Conservation (phyloP, 768 basidiomycete species). For the Termitomyces sp. region DNA sequence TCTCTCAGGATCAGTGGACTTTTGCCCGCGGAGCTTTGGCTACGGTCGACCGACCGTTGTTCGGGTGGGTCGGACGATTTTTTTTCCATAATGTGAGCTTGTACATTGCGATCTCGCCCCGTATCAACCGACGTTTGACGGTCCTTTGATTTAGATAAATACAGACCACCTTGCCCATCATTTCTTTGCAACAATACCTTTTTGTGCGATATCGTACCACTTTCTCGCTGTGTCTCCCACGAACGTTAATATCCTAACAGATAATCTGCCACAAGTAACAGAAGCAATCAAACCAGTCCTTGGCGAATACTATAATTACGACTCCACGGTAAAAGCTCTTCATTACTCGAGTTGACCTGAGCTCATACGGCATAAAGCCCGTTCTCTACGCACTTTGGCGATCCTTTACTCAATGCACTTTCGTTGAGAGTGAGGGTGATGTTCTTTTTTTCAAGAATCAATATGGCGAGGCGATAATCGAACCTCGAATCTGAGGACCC, state of each 20-base stretch:
- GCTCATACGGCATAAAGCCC: conserved; percentile 20
- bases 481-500: conserved; percentile 8
- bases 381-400: conserved; percentile 49
- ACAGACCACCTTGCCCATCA: conserved; percentile 57
- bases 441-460: conserved; percentile 55
- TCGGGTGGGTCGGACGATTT: conserved; percentile 56
- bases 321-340: conserved; percentile 43
- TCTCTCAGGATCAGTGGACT: conserved; percentile 47
- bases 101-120: not conserved
- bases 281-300: conserved; percentile 45
- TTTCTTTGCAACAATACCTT: conserved; percentile 55
- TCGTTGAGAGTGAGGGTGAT: conserved; percentile 53
- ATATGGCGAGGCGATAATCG: conserved; percentile 35
- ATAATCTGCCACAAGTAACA: conserved; percentile 47
- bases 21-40: conserved; percentile 57
- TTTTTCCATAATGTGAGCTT: conserved; percentile 50
- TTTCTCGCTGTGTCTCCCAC: not conserved
- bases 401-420: conserved; percentile 56
- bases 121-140: not conserved
- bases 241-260: conserved; percentile 21
- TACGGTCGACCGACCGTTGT: conserved; percentile 56
- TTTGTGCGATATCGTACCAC: conserved; percentile 38
- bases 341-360: not conserved
- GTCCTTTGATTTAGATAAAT: conserved; percentile 30
- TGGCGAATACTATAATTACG: conserved; percentile 54